phyloP scores from a whole-genome alignment of 495 filamentous ascomycete species.

The Letharia lupina region DNA sequence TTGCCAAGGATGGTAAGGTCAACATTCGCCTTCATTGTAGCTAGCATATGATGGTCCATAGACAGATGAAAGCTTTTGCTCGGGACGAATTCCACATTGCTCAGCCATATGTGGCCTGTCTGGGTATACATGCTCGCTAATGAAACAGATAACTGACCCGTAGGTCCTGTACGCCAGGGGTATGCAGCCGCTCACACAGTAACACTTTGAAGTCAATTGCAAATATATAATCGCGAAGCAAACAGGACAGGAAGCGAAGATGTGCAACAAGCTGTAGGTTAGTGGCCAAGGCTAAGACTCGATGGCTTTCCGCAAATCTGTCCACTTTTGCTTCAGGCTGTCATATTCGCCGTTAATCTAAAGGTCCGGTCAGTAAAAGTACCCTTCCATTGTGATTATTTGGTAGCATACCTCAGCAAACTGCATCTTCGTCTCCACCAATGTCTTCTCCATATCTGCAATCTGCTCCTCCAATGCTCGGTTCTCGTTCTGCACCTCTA shows the following conservation, averaged over 20 bases:
- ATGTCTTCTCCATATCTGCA: conserved; percentile 85
- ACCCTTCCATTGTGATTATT: background rate
- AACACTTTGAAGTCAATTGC: background rate
- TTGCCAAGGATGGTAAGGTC: background rate
- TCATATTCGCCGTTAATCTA: conserved; percentile 69
- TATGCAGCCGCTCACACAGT: conserved; percentile 7
- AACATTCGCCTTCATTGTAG: background rate
- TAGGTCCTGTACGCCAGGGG: conserved; percentile 6
- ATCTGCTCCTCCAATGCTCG: conserved; percentile 78
- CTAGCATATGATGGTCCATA: background rate
- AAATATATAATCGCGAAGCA: background rate
- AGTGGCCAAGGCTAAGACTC: conserved; percentile 25
- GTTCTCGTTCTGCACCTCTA: conserved; percentile 93
- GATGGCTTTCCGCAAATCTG: conserved; percentile 64
- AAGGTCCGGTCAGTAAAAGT: conserved; percentile 26
- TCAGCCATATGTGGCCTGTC: background rate
- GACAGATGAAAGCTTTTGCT: background rate
- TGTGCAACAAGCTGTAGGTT: too few species aligned
- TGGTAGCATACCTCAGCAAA: conserved; percentile 72
- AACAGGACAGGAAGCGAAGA: background rate
- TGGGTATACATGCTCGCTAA: conserved; percentile 23
- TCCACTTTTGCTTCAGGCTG: conserved; percentile 68
- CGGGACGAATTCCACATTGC: background rate
- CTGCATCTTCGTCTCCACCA: conserved; percentile 91
- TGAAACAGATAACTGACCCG: background rate